phyloP scores from a whole-genome alignment of 768 basidiomycete genomes.

The Rhodotorula sphaerocarpa region DNA sequence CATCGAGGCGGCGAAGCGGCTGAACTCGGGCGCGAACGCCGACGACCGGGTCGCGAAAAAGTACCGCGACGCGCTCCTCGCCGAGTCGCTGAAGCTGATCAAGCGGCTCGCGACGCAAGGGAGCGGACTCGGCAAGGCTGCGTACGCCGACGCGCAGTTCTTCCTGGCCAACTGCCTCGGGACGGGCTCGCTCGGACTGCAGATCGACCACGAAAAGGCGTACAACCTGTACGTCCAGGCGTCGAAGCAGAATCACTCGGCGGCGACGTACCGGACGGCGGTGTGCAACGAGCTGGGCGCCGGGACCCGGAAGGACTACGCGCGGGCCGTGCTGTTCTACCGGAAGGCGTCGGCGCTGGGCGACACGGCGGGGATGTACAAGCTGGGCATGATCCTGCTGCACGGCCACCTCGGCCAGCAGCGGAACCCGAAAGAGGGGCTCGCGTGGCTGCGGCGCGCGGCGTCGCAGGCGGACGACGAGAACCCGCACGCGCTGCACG shows the following conservation, averaged over 20 bases:
- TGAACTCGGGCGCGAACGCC: conserved; percentile 50
- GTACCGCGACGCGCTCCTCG: conserved; percentile 77
- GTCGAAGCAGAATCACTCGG: conserved; percentile 90
- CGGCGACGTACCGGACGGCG: conserved; percentile 90
- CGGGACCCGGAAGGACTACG: conserved; percentile 78
- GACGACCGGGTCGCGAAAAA: conserved; percentile 66
- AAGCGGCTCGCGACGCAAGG: conserved; percentile 86
- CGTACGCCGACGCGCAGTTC: conserved; percentile 94
- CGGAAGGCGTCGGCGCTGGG: conserved; percentile 91
- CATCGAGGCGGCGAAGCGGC: conserved; percentile 90
- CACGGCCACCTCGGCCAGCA: conserved; percentile 73
- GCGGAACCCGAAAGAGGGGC: conserved; percentile 79
- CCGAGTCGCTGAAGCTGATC: conserved; percentile 83
- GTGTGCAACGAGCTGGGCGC: conserved; percentile 99
- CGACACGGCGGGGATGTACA: conserved; percentile 98
- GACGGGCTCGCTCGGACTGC: conserved; percentile 87
- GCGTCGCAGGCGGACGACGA: conserved; percentile 97
- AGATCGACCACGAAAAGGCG: conserved; percentile 94
- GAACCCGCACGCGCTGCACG: conserved; percentile 79
- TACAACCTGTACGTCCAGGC: conserved; percentile 96
- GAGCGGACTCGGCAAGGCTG: conserved; percentile 48
- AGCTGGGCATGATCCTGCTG: conserved; percentile 95
- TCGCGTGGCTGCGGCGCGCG: conserved; percentile 87
- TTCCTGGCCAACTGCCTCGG: conserved; percentile 96
- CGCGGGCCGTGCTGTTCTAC: conserved; percentile 88